Evolutionary conservation across 345 rosid species (phyloP), one percentile per base, ranked within the genome.

Genomic region (Syzygium grande): DNA sequence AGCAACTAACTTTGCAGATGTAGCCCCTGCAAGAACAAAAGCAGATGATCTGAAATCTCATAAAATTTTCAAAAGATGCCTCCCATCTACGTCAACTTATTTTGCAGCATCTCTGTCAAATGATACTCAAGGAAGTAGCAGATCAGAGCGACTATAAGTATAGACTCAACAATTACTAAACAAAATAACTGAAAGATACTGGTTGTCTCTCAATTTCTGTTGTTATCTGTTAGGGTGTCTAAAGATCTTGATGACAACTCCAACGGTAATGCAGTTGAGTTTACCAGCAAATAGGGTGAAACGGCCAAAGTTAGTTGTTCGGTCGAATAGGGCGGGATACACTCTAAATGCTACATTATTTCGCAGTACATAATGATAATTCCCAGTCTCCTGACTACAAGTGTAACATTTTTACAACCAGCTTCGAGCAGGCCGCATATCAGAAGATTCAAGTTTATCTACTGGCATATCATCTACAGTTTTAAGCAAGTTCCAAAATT

Each of bases 1-100:
- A 85, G 97, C 95, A 55, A 95, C 96, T 89, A 97, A 88, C 56
- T 92, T 92, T 23, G 96, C 98, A 88, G 16, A 85, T 84, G 89
- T 89, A 16, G 91, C 87, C 90, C 94, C 98, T 94, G 88, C 88
- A 91, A 87, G 68, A 86, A 52, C 55, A 85, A 59, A 43, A 34
- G 87, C 68, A 17, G 83, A 78, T 86, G 73, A 56, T 55, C 54
- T 77, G 49, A 61, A 43, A 49, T 59, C 84, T 56, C 46, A 73
- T 19, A 73, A 73, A 73, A 73, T 34, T 68, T 68, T 73, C 25
- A 73, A 73, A 68, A 73, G 46, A 68, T 73, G 80, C 49, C 1
- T 73, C 80, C 79, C 80, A 34, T 17, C 80, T 12, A 73, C 14
- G 2, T 73, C 80, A 73, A 41, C 49, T 34, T 68, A 73, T 73